Percentiles rank a stretch among this genome's conserved stretches.
phyloP scores from a whole-genome alignment of 2,329 filamentous ascomycete species.

The Stachybotrys chlorohalonatus region DNA sequence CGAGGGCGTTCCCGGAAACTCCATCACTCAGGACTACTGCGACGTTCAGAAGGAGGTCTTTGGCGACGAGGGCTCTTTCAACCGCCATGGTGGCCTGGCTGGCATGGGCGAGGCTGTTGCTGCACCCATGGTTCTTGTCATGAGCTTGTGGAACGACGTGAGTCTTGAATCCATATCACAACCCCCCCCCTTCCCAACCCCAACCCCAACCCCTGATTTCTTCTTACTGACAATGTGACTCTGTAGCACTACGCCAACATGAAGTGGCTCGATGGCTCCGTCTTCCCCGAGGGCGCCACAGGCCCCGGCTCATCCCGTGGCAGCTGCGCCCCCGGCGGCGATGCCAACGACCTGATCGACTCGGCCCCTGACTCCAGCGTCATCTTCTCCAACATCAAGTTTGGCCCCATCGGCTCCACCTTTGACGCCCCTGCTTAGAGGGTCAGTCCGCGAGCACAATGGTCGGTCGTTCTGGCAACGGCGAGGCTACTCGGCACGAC shows the following conservation, averaged over 20 bases:
- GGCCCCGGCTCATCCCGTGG: slow-evolving; percentile 43
- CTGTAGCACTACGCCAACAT: slow-evolving; percentile 50
- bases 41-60: slow-evolving; percentile 47
- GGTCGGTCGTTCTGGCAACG: no score
- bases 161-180: slow-evolving; percentile 6
- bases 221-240: background rate
- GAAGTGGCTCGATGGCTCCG: slow-evolving; percentile 62
- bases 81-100: slow-evolving; percentile 45
- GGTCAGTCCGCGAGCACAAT: background rate
- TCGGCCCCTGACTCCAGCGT: slow-evolving; percentile 38
- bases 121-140: slow-evolving; percentile 36
- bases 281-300: slow-evolving; percentile 43
- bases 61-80: slow-evolving; percentile 44
- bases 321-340: slow-evolving; percentile 41
- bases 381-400: slow-evolving; percentile 50
- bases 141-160: slow-evolving; percentile 52
- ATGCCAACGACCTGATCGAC: slow-evolving; percentile 38
- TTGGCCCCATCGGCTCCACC: slow-evolving; percentile 46
- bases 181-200: background rate
- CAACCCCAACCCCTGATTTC: no score
- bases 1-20: slow-evolving; percentile 28
- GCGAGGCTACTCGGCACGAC: no score
- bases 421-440: slow-evolving; percentile 15
- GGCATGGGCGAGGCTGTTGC: slow-evolving; percentile 40
- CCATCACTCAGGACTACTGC: slow-evolving; percentile 51